Conservation (phyloP, 1,139 yeast genomes). For the Candida sp. region DNA sequence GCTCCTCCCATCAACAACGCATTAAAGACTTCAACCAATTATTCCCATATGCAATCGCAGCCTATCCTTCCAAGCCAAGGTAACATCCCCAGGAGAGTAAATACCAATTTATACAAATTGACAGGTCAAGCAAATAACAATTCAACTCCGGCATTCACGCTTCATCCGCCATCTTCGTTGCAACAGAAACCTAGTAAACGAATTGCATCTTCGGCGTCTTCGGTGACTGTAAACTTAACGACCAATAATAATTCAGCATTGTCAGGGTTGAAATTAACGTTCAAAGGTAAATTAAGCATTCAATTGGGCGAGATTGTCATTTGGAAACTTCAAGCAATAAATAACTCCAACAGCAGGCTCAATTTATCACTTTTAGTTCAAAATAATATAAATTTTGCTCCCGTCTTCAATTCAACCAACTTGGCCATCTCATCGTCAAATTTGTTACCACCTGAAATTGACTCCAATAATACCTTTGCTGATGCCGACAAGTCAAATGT, state of each 20-base stretch:
- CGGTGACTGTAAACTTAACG: constrained; percentile 42
- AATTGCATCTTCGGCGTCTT: constrained; percentile 30
- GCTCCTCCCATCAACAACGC: constrained; percentile 46
- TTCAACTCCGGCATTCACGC: constrained; percentile 3
- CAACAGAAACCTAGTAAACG: constrained; percentile 11
- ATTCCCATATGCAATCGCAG: constrained; percentile 22
- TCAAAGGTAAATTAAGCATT: constrained; percentile 61
- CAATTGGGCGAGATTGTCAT: constrained; percentile 57
- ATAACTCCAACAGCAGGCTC: constrained; percentile 47
- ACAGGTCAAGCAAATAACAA: constrained; percentile 4
- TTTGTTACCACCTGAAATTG: constrained; percentile 8
- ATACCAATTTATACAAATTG: constrained; percentile 15
- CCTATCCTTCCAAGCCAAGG: constrained; percentile 6
- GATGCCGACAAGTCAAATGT: constrained; percentile 4
- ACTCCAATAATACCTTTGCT: constrained; percentile 1
- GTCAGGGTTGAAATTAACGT: constrained; percentile 55
- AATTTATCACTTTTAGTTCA: constrained; percentile 41
- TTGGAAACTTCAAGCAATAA: constrained; percentile 70
- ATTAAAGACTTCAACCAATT: constrained; percentile 22
- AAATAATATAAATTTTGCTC: constrained; percentile 21
- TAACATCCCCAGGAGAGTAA: constrained; percentile 13
- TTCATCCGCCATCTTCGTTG: constrained; percentile 3
- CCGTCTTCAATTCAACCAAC: constrained; percentile 11
- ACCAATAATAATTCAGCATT: constrained; percentile 28
- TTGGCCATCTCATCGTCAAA: constrained; percentile 15